Base-by-base conservation (phyloP, 116 monocot genomes). In the Iris pallida region DNA sequence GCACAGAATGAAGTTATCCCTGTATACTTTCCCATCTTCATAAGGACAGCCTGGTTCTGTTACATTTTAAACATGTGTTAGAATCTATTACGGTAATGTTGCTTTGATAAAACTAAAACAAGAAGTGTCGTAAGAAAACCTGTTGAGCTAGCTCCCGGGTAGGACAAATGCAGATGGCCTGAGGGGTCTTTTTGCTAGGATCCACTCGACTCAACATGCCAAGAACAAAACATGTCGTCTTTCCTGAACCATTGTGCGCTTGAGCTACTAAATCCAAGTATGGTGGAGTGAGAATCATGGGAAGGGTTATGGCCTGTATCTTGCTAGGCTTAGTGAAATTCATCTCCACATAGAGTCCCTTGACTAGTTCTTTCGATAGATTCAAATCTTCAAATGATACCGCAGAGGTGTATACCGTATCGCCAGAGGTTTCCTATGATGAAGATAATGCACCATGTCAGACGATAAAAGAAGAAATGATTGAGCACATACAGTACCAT, bases 201-300 rank as follows among this genome's bases (percentile, higher is more conserved):
- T 97, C 90, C 7, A 98, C 92, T 19, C 93, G 76, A 61, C 92
- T 93, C 63, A 98, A 62, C 97, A 98, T 98, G 5, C 97, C 97
- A 53, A 98, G 85, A 9, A 98, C 97, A 74, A 98, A 98, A 47
- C 97, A 98, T 8, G 93, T 98, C 5, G 97, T 98, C 75, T 98
- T 98, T 19, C 97, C 97, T 8, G 93, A 93, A 18, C 97, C 97
- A 71, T 98, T 98, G 76, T 98, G 97, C 10, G 97, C 97, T 62
- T 98, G 97, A 20, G 97, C 97, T 7, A 98, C 81, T 61, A 98
- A 74, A 74, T 98, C 88, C 52, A 88, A 92, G 61, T 90, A 70
- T 0, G 97, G 97, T 10, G 97, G 97, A n/a, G 81, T 87, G 9
- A 97, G 88, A 67, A 97, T 97, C 97, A 97, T 92, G 7, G 97